Percentiles rank a stretch among this genome's conserved stretches.
Evolutionary conservation across 345 rosid species (phyloP).

Genomic region (Mallotus nudiflorus): DNA sequence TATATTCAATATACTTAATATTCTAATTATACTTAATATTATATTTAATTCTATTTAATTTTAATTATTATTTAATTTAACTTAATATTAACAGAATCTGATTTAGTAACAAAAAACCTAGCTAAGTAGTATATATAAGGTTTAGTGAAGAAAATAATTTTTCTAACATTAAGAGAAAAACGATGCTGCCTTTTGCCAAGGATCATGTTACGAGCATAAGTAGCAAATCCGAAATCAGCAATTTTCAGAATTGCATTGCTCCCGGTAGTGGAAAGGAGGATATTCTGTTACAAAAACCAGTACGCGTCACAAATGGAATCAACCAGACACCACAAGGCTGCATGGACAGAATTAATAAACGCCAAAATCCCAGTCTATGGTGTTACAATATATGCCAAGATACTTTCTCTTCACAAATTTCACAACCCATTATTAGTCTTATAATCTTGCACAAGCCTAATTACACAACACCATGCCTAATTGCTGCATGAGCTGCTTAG

Average conservation of each 20-base stretch:
- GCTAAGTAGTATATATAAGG: slow-evolving; percentile 12
- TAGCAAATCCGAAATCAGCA: slow-evolving; percentile 99
- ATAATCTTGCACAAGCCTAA: not conserved
- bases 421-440: not conserved
- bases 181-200: slow-evolving; percentile 85
- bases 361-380: not conserved
- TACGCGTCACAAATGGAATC: slow-evolving; percentile 29
- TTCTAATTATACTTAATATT: too few species aligned
- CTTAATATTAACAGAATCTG: slow-evolving; percentile 97
- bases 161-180: not conserved
- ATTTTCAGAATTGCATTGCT: slow-evolving; percentile 72
- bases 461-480: slow-evolving; percentile 42
- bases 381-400: not conserved
- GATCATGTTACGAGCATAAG: slow-evolving; percentile 97
- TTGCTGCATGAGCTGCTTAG: slow-evolving; percentile 93
- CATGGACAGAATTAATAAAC: slow-evolving; percentile 15
- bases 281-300: slow-evolving; percentile 68
- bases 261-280: slow-evolving; percentile 75
- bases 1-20: too few species aligned
- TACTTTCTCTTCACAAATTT: not conserved
- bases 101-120: slow-evolving; percentile 98
- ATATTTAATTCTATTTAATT: too few species aligned
- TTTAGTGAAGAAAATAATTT: not conserved
- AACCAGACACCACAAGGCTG: slow-evolving; percentile 5
- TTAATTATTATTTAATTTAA: too few species aligned